Conservation (phyloP, 139 green algal species). For the Tetraselmis chui region DNA sequence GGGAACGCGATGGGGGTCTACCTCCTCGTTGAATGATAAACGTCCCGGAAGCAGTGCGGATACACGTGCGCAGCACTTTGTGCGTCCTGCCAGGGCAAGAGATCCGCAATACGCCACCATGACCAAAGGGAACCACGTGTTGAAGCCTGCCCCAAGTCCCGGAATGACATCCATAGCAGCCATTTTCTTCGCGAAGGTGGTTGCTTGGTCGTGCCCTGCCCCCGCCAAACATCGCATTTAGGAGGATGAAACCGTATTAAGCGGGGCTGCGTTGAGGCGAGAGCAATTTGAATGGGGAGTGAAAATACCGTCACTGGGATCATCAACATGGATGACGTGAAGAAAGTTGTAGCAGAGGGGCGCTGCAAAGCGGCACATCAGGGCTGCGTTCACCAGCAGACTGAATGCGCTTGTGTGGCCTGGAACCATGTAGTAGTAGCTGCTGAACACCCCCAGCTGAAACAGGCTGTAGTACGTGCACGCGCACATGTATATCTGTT, state of each 20-base stretch:
- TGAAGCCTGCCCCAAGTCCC: conserved; percentile 57
- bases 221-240: no score
- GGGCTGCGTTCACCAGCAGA: conserved; percentile 57
- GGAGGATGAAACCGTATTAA: not conserved
- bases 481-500: conserved; percentile 70
- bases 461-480: conserved; percentile 90
- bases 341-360: conserved; percentile 93
- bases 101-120: conserved; percentile 56
- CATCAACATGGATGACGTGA: conserved; percentile 63
- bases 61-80: conserved; percentile 41
- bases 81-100: conserved; percentile 20
- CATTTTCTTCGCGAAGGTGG: conserved; percentile 69
- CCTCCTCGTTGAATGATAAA: not conserved
- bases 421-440: conserved; percentile 68
- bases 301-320: conserved; percentile 18
- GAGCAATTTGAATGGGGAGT: conserved; percentile 14
- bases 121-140: conserved; percentile 73
- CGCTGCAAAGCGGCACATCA: conserved; percentile 84
- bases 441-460: conserved; percentile 60
- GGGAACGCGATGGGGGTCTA: not conserved
- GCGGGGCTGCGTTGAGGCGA: no score
- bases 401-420: conserved; percentile 50
- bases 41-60: not conserved
- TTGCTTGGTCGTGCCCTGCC: conserved; percentile 13
- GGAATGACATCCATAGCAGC: conserved; percentile 64